Percentiles rank a stretch among this genome's conserved stretches.
These are phyloP conservation scores for Cladophialophora yegresii DNA, from an alignment of 2,329 filamentous ascomycete species.

Conservation along the genomic window DNA sequence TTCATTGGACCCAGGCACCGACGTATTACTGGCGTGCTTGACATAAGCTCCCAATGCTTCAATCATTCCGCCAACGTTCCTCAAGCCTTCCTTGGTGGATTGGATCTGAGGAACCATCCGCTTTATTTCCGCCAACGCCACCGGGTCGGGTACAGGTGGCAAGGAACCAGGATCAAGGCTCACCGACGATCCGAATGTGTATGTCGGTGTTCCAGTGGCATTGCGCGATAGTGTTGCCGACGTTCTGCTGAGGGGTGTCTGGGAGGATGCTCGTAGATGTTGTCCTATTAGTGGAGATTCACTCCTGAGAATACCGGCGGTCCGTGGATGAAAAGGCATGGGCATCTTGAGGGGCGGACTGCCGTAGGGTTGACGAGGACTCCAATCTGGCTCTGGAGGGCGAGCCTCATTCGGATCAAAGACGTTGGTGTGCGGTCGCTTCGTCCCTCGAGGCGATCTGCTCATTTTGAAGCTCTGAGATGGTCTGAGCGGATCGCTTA, in stretches of 20 bases:
- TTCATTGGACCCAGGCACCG: neutral
- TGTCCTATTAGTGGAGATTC: conserved; percentile 3
- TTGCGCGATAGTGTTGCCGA: conserved; percentile 2
- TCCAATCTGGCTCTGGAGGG: neutral
- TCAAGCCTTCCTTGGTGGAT: neutral
- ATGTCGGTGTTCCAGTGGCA: conserved; percentile 4
- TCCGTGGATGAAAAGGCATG: conserved; percentile 3
- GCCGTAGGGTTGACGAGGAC: neutral
- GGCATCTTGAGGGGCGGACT: conserved; percentile 2
- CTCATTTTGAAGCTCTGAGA: neutral
- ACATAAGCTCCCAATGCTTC: conserved; percentile 6
- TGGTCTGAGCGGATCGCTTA: neutral
- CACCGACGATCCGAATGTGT: conserved; percentile 16
- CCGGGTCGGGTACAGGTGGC: conserved; percentile 13
- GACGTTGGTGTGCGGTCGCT: neutral
- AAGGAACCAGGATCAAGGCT: conserved; percentile 23
- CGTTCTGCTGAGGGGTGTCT: neutral
- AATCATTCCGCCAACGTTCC: conserved; percentile 2
- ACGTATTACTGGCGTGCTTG: neutral
- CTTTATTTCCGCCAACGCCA: conserved; percentile 26
- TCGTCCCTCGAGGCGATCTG: neutral
- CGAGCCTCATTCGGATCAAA: neutral
- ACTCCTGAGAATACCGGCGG: conserved; percentile 3
- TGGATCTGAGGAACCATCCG: conserved; percentile 1
- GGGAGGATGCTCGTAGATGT: neutral